These are phyloP conservation scores for Boletus rubescentipes DNA, from an alignment of 768 basidiomycete genomes.

Conservation along the genomic window DNA sequence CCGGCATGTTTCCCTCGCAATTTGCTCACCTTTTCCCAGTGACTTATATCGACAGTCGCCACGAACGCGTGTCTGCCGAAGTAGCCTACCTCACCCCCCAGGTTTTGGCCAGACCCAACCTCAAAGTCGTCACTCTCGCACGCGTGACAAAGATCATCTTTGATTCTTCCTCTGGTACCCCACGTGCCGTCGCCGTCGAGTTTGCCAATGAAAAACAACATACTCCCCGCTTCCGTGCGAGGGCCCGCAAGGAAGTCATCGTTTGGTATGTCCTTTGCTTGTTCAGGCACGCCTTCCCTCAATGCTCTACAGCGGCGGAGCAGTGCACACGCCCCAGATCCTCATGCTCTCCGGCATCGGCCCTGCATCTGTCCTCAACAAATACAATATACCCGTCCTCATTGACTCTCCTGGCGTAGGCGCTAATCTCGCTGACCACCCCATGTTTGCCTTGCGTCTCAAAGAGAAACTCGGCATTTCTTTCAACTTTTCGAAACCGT, in stretches of 20 bases:
- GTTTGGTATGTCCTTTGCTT: slow-evolving; percentile 45
- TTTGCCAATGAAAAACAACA: slow-evolving; percentile 40
- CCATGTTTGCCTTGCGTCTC: slow-evolving; percentile 49
- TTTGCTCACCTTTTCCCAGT: slow-evolving; percentile 40
- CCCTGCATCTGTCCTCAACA: slow-evolving; percentile 53
- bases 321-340: slow-evolving; percentile 65
- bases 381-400: slow-evolving; percentile 53
- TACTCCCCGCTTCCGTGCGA: slow-evolving; percentile 39
- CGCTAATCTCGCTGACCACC: slow-evolving; percentile 69
- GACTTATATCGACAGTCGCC: slow-evolving; percentile 59
- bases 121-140: slow-evolving; percentile 58
- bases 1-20: fast-evolving
- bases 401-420: slow-evolving; percentile 75
- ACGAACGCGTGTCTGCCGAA: slow-evolving; percentile 60
- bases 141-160: slow-evolving; percentile 60
- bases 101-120: slow-evolving; percentile 63
- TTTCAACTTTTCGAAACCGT: slow-evolving; percentile 38
- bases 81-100: slow-evolving; percentile 64
- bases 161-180: slow-evolving; percentile 38
- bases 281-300: not conserved
- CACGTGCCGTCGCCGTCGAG: slow-evolving; percentile 61
- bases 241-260: slow-evolving; percentile 58
- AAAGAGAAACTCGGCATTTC: slow-evolving; percentile 50
- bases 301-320: slow-evolving; percentile 46
- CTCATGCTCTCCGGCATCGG: slow-evolving; percentile 79